Evolutionary conservation across 192 early-diverging fungal species (phyloP).

Genomic region (Coemansia sp.): DNA sequence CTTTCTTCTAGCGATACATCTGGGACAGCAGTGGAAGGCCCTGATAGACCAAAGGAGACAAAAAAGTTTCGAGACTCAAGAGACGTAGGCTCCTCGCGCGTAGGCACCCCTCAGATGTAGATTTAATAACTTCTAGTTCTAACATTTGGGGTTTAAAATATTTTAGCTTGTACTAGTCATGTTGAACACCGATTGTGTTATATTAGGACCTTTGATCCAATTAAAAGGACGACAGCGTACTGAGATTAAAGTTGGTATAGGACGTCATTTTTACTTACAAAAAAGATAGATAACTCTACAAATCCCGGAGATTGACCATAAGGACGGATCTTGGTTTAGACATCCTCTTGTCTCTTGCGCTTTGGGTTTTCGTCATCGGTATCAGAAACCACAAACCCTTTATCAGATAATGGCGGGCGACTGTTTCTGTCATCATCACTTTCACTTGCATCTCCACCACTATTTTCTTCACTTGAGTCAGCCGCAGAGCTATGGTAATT

Average conservation of each 20-base stretch:
- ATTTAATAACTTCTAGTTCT: neutral
- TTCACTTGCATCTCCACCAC: conserved; percentile 12
- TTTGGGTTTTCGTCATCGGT: conserved; percentile 18
- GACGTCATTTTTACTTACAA: too few species aligned
- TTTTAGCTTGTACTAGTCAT: neutral
- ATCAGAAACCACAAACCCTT: conserved; percentile 37
- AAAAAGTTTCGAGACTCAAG: conserved; percentile 31
- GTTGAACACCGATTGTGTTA: too few species aligned
- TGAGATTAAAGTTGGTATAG: too few species aligned
- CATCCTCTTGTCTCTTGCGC: conserved; percentile 18
- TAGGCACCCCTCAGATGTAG: conserved; percentile 37
- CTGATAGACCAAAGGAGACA: conserved; percentile 22
- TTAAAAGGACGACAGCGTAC: too few species aligned
- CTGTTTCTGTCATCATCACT: conserved; percentile 1
- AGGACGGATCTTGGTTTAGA: neutral
- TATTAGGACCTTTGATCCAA: too few species aligned
- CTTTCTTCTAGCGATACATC: conserved; percentile 12
- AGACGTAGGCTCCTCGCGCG: conserved; percentile 23
- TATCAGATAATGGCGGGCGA: conserved; percentile 17
- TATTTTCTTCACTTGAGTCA: conserved; percentile 1
- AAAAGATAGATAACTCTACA: neutral
- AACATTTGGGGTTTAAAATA: neutral
- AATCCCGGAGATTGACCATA: neutral
- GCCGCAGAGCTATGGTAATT: neutral
- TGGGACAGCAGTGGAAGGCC: conserved; percentile 12